Conservation (phyloP, 2,329 filamentous ascomycete genomes). For the Botrytis elliptica region DNA sequence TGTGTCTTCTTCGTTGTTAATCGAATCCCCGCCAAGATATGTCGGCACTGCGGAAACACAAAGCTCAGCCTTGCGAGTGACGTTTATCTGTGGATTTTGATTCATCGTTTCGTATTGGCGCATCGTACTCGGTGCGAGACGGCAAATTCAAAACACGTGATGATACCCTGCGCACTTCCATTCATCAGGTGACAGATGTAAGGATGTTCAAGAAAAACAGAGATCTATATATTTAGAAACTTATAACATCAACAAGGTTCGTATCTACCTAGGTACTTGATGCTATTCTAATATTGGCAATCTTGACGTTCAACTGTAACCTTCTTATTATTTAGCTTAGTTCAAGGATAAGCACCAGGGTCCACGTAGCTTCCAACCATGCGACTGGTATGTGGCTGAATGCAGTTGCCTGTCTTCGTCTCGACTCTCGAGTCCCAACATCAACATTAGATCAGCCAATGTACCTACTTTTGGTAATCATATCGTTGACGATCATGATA, state of each 20-base stretch:
- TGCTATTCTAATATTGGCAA: background rate
- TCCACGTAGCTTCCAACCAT: background rate
- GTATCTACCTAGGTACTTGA: background rate
- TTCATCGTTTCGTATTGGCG: no score
- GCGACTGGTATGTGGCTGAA: background rate
- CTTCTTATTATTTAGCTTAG: background rate
- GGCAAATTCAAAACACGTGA: background rate
- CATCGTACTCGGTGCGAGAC: background rate
- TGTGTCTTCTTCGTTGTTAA: background rate
- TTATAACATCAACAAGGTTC: no score
- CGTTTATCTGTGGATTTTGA: background rate
- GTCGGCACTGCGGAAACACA: background rate
- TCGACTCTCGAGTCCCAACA: background rate
- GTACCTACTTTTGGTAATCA: background rate
- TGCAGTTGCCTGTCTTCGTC: background rate
- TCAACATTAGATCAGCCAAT: background rate
- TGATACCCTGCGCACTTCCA: background rate
- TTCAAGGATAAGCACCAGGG: background rate
- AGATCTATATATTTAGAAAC: background rate
- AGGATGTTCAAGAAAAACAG: background rate
- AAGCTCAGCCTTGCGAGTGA: conserved; percentile 8
- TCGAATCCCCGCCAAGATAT: background rate
- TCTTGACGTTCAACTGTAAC: background rate
- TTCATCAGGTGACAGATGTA: background rate
- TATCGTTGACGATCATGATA: background rate